phyloP scores from a whole-genome alignment of 176 grass and related monocot species.

The Phoenix roebelenii region DNA sequence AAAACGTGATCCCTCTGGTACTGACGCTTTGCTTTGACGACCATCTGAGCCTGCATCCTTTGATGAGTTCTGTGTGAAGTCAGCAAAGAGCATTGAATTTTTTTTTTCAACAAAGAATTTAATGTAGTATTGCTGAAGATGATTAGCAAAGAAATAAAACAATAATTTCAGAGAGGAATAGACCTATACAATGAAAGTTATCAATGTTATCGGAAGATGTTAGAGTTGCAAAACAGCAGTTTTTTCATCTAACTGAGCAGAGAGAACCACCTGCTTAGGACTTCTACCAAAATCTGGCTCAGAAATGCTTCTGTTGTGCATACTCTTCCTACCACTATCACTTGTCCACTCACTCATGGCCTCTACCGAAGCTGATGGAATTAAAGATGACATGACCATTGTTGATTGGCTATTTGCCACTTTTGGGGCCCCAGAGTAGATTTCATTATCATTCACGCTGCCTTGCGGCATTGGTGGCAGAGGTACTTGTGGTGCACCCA shows the following conservation, averaged over 20 bases:
- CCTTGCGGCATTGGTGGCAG: conserved; percentile 59
- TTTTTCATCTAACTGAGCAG: not conserved
- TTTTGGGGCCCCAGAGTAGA: conserved; percentile 37
- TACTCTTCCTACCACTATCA: conserved; percentile 44
- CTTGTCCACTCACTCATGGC: conserved; percentile 56
- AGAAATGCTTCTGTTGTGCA: conserved; percentile 85
- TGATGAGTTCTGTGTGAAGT: conserved; percentile 12
- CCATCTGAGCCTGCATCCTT: conserved; percentile 47
- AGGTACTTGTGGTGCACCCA: conserved; percentile 64
- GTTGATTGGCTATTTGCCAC: conserved; percentile 22
- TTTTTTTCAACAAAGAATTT: not conserved
- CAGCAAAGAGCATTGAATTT: conserved; percentile 1
- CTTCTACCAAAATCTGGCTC: conserved; percentile 90
- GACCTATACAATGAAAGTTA: too few species aligned
- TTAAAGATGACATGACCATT: conserved; percentile 1
- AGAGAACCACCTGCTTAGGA: conserved; percentile 55
- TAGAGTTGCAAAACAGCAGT: too few species aligned
- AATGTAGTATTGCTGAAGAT: too few species aligned
- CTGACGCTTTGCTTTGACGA: conserved; percentile 35
- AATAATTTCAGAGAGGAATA: too few species aligned
- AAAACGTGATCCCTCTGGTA: conserved; percentile 55
- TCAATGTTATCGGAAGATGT: too few species aligned
- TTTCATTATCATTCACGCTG: conserved; percentile 47
- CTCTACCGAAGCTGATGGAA: conserved; percentile 14
- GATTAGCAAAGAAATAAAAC: too few species aligned